phyloP scores from a whole-genome alignment of 2,329 filamentous ascomycete genomes.

The Microascus cirrosus region DNA sequence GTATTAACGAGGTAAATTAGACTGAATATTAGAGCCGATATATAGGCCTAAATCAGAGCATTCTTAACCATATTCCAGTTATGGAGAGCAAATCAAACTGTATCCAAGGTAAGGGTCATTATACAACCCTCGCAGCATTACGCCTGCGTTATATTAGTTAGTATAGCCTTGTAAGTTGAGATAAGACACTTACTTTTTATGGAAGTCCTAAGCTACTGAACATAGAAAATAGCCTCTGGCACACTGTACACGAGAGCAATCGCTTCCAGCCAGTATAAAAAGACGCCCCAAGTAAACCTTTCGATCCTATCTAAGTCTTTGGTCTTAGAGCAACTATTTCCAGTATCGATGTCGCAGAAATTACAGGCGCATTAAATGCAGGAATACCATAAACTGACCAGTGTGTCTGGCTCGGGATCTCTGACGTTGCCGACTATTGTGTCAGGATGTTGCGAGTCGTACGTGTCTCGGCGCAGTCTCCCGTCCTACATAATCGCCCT shows the following conservation, averaged over 20 bases:
- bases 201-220: conserved; percentile 10
- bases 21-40: conserved; percentile 17
- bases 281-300: conserved; percentile 1
- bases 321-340: not conserved
- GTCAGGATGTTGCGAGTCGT: conserved; percentile 13
- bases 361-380: conserved; percentile 22
- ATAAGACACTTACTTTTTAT: conserved; percentile 7
- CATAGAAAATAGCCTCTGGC: conserved; percentile 11
- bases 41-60: conserved; percentile 18
- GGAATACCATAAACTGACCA: conserved; percentile 13
- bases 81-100: no score
- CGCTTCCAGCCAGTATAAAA: no score
- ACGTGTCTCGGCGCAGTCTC: conserved; percentile 24
- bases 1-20: not conserved
- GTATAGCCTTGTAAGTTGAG: not conserved
- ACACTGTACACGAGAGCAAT: conserved; percentile 18
- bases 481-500: no score
- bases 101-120: conserved; percentile 13
- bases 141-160: conserved; percentile 4
- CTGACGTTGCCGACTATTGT: conserved; percentile 11
- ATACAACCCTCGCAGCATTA: conserved; percentile 3
- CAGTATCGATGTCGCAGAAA: conserved; percentile 10
- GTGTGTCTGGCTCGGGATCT: conserved; percentile 8
- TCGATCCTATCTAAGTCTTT: not conserved
- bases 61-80: conserved; percentile 13